These are phyloP conservation scores for Fusarium nurragi DNA, from an alignment of 2,329 filamentous ascomycete species.

Conservation along the genomic window DNA sequence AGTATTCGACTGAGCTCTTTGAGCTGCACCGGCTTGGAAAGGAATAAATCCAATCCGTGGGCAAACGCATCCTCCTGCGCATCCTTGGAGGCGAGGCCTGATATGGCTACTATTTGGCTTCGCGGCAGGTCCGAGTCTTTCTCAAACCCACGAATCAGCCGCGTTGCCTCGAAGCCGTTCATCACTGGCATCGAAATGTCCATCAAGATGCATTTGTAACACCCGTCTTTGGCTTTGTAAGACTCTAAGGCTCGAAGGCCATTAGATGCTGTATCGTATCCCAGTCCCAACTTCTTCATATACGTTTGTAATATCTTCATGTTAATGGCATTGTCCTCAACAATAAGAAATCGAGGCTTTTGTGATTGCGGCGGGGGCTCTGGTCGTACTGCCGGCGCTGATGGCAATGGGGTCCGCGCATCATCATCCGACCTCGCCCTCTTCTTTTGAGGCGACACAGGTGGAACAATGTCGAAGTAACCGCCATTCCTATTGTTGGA, in stretches of 20 bases:
- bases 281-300: slow-evolving; percentile 48
- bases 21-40: slow-evolving; percentile 63
- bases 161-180: slow-evolving; percentile 62
- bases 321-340: slow-evolving; percentile 56
- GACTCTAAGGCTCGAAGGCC: slow-evolving; percentile 49
- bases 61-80: slow-evolving; percentile 63
- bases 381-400: neutral
- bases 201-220: slow-evolving; percentile 51
- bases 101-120: slow-evolving; percentile 61
- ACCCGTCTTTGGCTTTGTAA: slow-evolving; percentile 35
- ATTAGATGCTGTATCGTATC: slow-evolving; percentile 46
- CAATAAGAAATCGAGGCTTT: slow-evolving; percentile 46
- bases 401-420: slow-evolving; percentile 1
- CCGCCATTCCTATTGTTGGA: neutral
- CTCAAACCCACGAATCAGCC: slow-evolving; percentile 61
- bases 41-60: slow-evolving; percentile 64
- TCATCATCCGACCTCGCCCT: slow-evolving; percentile 1
- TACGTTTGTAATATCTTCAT: slow-evolving; percentile 48
- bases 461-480: slow-evolving; percentile 6
- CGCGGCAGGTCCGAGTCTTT: slow-evolving; percentile 51
- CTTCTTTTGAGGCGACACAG: slow-evolving; percentile 9
- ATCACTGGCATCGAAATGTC: slow-evolving; percentile 69
- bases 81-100: slow-evolving; percentile 60
- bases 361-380: neutral
- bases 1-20: slow-evolving; percentile 49